Percentiles rank a stretch among this genome's conserved stretches.
phyloP scores from a whole-genome alignment of 352 stramenopile genomes.

The Globisporangium viniferum region DNA sequence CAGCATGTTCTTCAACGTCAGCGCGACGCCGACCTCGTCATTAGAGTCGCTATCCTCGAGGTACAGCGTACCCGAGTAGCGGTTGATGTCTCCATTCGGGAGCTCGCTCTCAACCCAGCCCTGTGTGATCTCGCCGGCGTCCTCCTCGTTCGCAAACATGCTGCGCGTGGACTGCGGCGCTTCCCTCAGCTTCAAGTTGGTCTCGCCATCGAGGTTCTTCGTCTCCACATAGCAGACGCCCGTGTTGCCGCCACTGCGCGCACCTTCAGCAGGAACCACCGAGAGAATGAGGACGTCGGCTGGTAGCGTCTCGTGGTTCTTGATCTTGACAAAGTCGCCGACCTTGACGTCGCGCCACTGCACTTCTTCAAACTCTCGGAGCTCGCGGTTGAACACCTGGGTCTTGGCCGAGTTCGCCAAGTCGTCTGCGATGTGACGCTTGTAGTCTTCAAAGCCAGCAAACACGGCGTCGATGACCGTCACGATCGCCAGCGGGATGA shows the following conservation, averaged over 20 bases:
- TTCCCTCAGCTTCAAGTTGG: slow-evolving; percentile 84
- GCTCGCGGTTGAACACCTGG: slow-evolving; percentile 66
- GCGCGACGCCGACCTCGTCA: slow-evolving; percentile 44
- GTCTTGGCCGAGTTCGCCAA: slow-evolving; percentile 67
- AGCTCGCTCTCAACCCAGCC: slow-evolving; percentile 79
- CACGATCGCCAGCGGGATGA: slow-evolving; percentile 77
- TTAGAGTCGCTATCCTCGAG: slow-evolving; percentile 49
- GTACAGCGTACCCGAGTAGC: slow-evolving; percentile 71
- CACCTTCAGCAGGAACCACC: slow-evolving; percentile 60
- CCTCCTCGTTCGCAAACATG: slow-evolving; percentile 68
- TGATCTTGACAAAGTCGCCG: slow-evolving; percentile 80
- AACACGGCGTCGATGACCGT: slow-evolving; percentile 84
- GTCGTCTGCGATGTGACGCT: slow-evolving; percentile 76
- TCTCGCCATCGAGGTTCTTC: slow-evolving; percentile 87
- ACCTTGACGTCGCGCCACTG: slow-evolving; percentile 81
- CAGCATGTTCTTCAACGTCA: slow-evolving; percentile 88
- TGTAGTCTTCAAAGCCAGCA: slow-evolving; percentile 82
- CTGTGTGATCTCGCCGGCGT: slow-evolving; percentile 57
- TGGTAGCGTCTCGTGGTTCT: slow-evolving; percentile 79
- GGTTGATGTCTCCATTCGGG: slow-evolving; percentile 80
- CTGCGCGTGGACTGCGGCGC: slow-evolving; percentile 48
- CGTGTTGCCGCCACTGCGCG: slow-evolving; percentile 54
- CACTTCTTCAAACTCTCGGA: slow-evolving; percentile 83
- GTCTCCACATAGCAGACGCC: slow-evolving; percentile 88
- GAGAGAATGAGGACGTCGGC: slow-evolving; percentile 81